Evolutionary conservation across 2,329 filamentous ascomycete genomes (phyloP).

Genomic region (Beauveria caledonica): DNA sequence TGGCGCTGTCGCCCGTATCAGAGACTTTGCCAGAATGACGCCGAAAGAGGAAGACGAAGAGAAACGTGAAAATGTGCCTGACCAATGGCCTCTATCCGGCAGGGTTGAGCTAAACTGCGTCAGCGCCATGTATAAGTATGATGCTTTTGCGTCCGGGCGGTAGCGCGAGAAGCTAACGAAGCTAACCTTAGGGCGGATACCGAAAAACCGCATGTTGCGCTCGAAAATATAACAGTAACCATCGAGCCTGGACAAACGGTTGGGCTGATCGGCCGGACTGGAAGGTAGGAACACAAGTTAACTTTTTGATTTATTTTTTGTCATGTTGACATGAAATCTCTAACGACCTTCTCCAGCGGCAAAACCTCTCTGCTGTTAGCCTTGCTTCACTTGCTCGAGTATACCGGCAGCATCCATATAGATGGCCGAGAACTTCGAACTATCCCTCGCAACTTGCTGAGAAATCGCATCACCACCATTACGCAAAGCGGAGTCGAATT

Average conservation of each 20-base stretch:
- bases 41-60: background rate
- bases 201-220: background rate
- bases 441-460: background rate
- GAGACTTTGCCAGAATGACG: background rate
- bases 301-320: no score
- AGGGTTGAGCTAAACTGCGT: background rate
- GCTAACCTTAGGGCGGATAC: background rate
- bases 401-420: constrained; percentile 3
- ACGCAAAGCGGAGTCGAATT: background rate
- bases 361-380: background rate
- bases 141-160: no score
- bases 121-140: constrained; percentile 1
- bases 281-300: background rate
- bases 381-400: background rate
- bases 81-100: background rate
- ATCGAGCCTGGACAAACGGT: background rate
- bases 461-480: constrained; percentile 3
- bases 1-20: background rate
- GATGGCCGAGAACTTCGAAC: background rate
- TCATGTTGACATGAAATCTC: background rate
- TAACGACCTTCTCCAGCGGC: background rate
- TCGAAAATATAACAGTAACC: background rate
- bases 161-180: no score
- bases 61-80: background rate
- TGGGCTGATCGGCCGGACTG: background rate